phyloP scores from a whole-genome alignment of 768 basidiomycete genomes.

The Russula sp. region DNA sequence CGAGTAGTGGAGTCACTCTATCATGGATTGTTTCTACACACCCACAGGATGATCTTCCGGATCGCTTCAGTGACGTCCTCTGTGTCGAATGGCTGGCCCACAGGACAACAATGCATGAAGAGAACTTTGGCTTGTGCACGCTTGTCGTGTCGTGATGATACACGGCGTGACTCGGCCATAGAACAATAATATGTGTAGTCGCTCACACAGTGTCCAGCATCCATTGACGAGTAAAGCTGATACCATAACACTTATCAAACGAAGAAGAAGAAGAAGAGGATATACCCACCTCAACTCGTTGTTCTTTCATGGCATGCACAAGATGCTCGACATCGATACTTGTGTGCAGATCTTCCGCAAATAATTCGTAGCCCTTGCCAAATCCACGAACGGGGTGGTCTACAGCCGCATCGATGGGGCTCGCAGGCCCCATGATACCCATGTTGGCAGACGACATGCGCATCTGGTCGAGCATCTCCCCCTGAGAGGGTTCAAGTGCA shows the following conservation, averaged over 20 bases:
- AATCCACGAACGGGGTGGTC: constrained; percentile 24
- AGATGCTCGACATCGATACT: constrained; percentile 47
- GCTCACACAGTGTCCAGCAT: constrained; percentile 70
- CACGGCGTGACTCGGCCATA: constrained; percentile 54
- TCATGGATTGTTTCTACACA: constrained; percentile 29
- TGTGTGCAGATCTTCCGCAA: constrained; percentile 46
- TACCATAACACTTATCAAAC: constrained; percentile 23
- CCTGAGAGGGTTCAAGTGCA: constrained; percentile 25
- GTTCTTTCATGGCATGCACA: constrained; percentile 44
- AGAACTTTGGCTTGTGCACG: constrained; percentile 39
- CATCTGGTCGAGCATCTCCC: constrained; percentile 35
- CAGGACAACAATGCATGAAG: constrained; percentile 67
- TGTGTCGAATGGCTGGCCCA: constrained; percentile 53
- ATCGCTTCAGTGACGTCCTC: constrained; percentile 63
- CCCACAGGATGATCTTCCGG: constrained; percentile 53
- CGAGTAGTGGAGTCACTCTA: background rate
- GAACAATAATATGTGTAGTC: constrained; percentile 75
- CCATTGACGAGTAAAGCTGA: constrained; percentile 62
- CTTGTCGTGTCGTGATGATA: constrained; percentile 16
- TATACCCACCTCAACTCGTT: constrained; percentile 39
- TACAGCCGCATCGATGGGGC: constrained; percentile 9
- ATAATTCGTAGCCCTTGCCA: constrained; percentile 39
- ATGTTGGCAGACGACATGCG: constrained; percentile 21
- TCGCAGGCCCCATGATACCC: constrained; percentile 4
- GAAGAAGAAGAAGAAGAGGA: background rate